Conservation (phyloP, 2,329 filamentous ascomycete species). For the Anthostomella pinea region DNA sequence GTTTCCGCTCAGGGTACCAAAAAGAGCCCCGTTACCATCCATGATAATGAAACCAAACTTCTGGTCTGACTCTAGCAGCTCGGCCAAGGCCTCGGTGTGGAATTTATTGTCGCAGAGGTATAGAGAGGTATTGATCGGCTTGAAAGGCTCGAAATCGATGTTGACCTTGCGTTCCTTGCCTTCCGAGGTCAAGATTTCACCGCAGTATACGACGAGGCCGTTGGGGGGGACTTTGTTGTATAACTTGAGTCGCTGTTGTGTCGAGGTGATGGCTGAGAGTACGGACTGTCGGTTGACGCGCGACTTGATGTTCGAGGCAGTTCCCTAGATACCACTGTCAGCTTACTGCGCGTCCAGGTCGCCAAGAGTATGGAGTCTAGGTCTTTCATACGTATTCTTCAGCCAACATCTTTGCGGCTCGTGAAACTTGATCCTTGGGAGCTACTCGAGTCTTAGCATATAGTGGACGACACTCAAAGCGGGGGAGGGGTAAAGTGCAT, state of each 20-base stretch:
- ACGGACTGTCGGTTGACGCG: slow-evolving; percentile 98
- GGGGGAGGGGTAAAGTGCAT: slow-evolving; percentile 40
- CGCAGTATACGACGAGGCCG: slow-evolving; percentile 96
- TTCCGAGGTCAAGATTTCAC: slow-evolving; percentile 98
- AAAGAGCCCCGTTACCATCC: slow-evolving; percentile 98
- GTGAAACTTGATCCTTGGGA: slow-evolving; percentile 96
- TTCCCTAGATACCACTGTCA: slow-evolving; percentile 61
- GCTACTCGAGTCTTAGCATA: slow-evolving; percentile 49
- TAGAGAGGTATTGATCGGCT: slow-evolving; percentile 98
- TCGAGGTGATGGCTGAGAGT: slow-evolving; percentile 96
- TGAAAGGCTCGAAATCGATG: slow-evolving; percentile 99
- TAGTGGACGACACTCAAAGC: slow-evolving; percentile 11
- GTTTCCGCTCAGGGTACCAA: slow-evolving; percentile 95
- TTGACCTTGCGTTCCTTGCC: slow-evolving; percentile 99
- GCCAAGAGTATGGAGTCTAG: too few relatives aligned
- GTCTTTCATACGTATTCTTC: slow-evolving; percentile 86
- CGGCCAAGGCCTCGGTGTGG: slow-evolving; percentile 94
- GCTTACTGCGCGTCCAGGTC: slow-evolving; percentile 10
- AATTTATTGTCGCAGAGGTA: slow-evolving; percentile 99
- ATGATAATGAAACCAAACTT: slow-evolving; percentile 99
- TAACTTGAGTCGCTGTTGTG: slow-evolving; percentile 96
- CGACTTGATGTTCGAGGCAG: slow-evolving; percentile 99
- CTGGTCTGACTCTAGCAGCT: slow-evolving; percentile 96
- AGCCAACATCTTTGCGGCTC: slow-evolving; percentile 98
- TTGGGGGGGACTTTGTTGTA: slow-evolving; percentile 99